Evolutionary conservation across 306 rosid species (phyloP).

Genomic region (Comarum palustre): DNA sequence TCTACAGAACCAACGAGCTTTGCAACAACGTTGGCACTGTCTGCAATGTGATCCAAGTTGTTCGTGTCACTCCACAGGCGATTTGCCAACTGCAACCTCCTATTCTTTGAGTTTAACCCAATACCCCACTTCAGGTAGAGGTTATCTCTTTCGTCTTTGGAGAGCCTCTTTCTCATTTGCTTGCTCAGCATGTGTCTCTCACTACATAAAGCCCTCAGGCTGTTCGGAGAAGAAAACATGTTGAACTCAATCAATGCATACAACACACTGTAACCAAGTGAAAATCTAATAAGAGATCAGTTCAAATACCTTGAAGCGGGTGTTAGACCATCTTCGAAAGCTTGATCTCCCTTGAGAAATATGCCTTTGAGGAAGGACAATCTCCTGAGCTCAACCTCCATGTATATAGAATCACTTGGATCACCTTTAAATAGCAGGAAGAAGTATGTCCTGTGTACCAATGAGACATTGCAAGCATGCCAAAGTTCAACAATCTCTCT

Average conservation of each 20-base stretch:
- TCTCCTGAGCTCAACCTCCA: slow-evolving; percentile 89
- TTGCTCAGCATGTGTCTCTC: slow-evolving; percentile 84
- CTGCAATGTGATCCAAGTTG: slow-evolving; percentile 58
- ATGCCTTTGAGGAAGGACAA: slow-evolving; percentile 63
- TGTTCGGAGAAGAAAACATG: slow-evolving; percentile 24
- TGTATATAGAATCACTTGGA: slow-evolving; percentile 67
- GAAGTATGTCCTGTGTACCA: slow-evolving; percentile 94
- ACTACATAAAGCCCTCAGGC: slow-evolving; percentile 50
- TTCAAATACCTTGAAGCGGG: slow-evolving; percentile 54
- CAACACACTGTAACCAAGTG: background rate
- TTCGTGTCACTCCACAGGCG: slow-evolving; percentile 57
- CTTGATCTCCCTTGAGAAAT: slow-evolving; percentile 48
- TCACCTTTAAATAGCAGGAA: slow-evolving; percentile 83
- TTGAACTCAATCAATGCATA: background rate
- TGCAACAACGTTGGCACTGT: slow-evolving; percentile 74
- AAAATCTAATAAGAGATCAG: background rate
- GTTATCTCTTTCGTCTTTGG: slow-evolving; percentile 57
- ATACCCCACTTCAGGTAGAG: slow-evolving; percentile 73
- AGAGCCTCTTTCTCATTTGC: slow-evolving; percentile 62
- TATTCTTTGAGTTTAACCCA: slow-evolving; percentile 51
- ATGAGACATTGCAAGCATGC: slow-evolving; percentile 77
- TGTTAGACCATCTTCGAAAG: slow-evolving; percentile 60
- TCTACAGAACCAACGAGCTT: slow-evolving; percentile 70
- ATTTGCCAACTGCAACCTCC: slow-evolving; percentile 65
- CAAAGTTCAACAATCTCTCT: slow-evolving; percentile 73